Percentiles rank a stretch among this genome's conserved stretches.
Evolutionary conservation across 169 alveolate genomes (phyloP).

Genomic region (Eimeria praecox): DNA sequence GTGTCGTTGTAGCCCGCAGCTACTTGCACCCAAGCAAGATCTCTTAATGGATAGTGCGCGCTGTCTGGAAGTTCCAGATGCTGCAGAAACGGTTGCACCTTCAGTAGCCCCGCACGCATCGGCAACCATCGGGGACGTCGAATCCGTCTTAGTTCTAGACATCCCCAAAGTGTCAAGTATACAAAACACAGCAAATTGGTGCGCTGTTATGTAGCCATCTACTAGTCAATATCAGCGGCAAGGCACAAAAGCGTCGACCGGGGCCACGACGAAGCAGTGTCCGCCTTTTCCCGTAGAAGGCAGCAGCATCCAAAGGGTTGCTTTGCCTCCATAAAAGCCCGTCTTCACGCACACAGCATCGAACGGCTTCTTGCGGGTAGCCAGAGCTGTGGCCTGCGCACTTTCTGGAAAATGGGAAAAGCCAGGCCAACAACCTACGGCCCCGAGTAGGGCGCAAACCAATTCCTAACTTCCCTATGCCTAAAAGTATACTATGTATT

Average conservation of each 20-base stretch:
- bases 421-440: neutral
- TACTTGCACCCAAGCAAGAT: neutral
- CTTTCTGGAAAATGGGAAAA: neutral
- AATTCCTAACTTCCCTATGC: neutral
- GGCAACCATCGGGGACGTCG: constrained; percentile 7
- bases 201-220: neutral
- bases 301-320: neutral
- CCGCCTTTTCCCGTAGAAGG: neutral
- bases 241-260: neutral
- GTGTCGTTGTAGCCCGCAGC: neutral
- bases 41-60: constrained; percentile 1
- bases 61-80: constrained; percentile 29
- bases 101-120: constrained; percentile 32
- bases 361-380: neutral
- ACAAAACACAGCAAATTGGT: neutral
- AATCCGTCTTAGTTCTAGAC: constrained; percentile 32
- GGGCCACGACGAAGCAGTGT: neutral
- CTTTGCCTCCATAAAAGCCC: neutral
- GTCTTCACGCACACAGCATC: neutral
- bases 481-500: neutral
- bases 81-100: neutral
- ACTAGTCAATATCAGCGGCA: neutral
- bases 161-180: neutral
- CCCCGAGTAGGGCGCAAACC: neutral
- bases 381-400: neutral